A percentile compares a stretch with the other conserved stretches of the same genome.
Conservation (phyloP, 2,329 filamentous ascomycete genomes). For the Domatiomyces catenatus region DNA sequence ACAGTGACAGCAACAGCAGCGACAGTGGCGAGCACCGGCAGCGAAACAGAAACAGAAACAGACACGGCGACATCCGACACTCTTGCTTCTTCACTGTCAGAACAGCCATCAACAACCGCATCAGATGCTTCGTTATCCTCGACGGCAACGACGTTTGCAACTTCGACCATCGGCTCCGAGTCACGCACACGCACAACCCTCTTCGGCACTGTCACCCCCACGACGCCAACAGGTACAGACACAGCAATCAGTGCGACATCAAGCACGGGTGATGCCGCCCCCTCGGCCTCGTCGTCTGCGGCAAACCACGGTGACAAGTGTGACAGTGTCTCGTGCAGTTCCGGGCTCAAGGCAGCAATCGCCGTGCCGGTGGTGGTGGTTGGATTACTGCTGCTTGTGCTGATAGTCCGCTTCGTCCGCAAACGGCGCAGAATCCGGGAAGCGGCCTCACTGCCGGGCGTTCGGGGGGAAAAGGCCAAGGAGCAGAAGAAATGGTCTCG, state of each 20-base stretch:
- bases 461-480: conserved; percentile 11
- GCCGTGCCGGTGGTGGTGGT: conserved; percentile 15
- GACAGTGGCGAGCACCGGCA: neutral
- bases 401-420: conserved; percentile 13
- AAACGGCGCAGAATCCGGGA: conserved; percentile 8
- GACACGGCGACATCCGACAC: conserved; percentile 2
- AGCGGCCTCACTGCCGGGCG: conserved; percentile 2
- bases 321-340: conserved; percentile 13
- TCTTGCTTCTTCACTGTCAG: neutral
- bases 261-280: conserved; percentile 6
- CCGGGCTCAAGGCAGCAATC: conserved; percentile 14
- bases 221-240: neutral
- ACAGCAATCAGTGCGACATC: conserved; percentile 9
- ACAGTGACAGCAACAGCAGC: neutral
- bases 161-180: conserved; percentile 4
- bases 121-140: neutral
- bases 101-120: neutral
- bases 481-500: conserved; percentile 15
- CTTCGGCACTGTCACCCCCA: neutral
- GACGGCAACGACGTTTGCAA: neutral
- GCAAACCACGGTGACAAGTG: conserved; percentile 10
- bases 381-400: conserved; percentile 6
- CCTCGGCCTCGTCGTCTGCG: no score
- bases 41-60: conserved; percentile 1
- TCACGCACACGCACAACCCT: neutral